Percentiles rank a stretch among this genome's conserved stretches.
Evolutionary conservation across 1,284 basidiomycete genomes (phyloP).

Genomic region (Phylloboletellus chloephorus): DNA sequence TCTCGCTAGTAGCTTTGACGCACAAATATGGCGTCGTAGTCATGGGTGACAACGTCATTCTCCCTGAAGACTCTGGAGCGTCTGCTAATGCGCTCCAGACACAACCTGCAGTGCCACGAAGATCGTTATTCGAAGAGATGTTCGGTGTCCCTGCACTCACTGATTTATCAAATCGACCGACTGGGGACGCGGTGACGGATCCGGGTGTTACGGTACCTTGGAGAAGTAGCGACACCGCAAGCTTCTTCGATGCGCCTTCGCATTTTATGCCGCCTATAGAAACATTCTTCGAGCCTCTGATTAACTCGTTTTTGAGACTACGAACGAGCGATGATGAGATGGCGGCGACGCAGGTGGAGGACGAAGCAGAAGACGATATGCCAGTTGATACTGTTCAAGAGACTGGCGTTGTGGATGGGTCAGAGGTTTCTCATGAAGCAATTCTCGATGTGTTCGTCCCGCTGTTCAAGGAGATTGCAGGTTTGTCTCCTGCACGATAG

Average conservation of each 20-base stretch:
- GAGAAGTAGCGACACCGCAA: slow-evolving; percentile 39
- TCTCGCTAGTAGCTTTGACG: slow-evolving; percentile 62
- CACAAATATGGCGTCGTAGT: slow-evolving; percentile 57
- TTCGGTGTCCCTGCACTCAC: slow-evolving; percentile 68
- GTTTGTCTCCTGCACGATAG: slow-evolving; percentile 18
- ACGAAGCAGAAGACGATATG: slow-evolving; percentile 44
- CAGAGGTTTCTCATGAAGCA: slow-evolving; percentile 13
- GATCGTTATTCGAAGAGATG: slow-evolving; percentile 79
- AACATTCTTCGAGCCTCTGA: slow-evolving; percentile 68
- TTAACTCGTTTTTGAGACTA: slow-evolving; percentile 57
- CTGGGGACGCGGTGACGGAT: slow-evolving; percentile 13
- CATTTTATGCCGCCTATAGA: slow-evolving; percentile 79
- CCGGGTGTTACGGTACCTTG: slow-evolving; percentile 28
- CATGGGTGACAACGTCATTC: slow-evolving; percentile 52
- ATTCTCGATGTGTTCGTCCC: slow-evolving; percentile 25
- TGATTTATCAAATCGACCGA: slow-evolving; percentile 24
- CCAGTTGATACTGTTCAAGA: slow-evolving; percentile 34
- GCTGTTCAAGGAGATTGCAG: slow-evolving; percentile 26
- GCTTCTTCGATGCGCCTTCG: slow-evolving; percentile 67
- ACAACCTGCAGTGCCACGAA: slow-evolving; percentile 33
- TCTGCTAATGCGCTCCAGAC: slow-evolving; percentile 42
- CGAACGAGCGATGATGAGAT: slow-evolving; percentile 30
- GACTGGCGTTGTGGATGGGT: slow-evolving; percentile 14
- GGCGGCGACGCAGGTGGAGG: slow-evolving; percentile 20
- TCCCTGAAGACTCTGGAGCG: slow-evolving; percentile 39